A percentile compares a stretch with the other conserved stretches of the same genome.
phyloP scores from a whole-genome alignment of 2,329 filamentous ascomycete genomes.

The Penicillium nordicum region DNA sequence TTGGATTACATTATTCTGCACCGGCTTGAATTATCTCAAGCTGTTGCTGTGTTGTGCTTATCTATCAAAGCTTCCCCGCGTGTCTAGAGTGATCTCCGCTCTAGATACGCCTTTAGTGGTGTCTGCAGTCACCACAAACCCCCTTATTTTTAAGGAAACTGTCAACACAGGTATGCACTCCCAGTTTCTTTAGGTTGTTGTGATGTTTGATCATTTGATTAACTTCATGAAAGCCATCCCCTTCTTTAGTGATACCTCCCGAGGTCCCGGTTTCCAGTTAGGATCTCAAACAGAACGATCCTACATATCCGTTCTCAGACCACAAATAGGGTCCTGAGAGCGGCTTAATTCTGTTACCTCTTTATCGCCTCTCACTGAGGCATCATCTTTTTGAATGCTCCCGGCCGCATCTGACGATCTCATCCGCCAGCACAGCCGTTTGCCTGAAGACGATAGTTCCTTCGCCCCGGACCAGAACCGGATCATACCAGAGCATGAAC shows the following conservation, averaged over 20 bases:
- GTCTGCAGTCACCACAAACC: not conserved
- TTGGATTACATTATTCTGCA: constrained; percentile 1
- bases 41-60: constrained; percentile 23
- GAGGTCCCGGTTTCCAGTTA: not conserved
- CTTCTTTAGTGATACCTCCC: constrained; percentile 9
- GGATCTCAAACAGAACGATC: constrained; percentile 3
- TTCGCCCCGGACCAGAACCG: constrained; percentile 28
- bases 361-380: constrained; percentile 30
- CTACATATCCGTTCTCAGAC: constrained; percentile 33
- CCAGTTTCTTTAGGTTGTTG: not conserved
- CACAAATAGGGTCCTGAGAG: constrained; percentile 31
- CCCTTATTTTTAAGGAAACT: not conserved
- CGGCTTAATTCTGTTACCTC: constrained; percentile 19
- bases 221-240: constrained; percentile 3
- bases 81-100: constrained; percentile 27
- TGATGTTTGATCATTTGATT: constrained; percentile 2
- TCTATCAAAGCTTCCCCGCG: constrained; percentile 30
- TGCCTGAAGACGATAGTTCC: constrained; percentile 31
- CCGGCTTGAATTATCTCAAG: constrained; percentile 17
- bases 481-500: constrained; percentile 31
- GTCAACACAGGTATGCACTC: constrained; percentile 8
- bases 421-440: constrained; percentile 38
- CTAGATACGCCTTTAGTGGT: constrained; percentile 22
- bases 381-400: constrained; percentile 41
- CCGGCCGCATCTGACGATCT: constrained; percentile 40